These are phyloP conservation scores for Condylostoma magnum DNA, from an alignment of 169 alveolate species.

Conservation along the genomic window DNA sequence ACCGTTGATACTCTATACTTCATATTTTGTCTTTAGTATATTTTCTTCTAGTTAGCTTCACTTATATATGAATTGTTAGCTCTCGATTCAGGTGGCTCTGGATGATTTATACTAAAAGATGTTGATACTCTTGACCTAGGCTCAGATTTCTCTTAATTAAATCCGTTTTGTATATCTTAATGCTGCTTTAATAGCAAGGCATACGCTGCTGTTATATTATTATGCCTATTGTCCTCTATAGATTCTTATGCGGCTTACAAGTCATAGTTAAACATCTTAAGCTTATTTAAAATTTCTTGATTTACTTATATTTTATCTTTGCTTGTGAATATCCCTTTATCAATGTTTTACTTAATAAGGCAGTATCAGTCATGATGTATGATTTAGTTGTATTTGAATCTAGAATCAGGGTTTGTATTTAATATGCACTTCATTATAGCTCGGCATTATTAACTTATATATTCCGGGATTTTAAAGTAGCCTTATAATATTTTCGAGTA, in stretches of 20 bases:
- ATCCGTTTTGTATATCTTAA: too few relatives aligned
- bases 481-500: constrained; percentile 74
- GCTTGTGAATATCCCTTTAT: constrained; percentile 59
- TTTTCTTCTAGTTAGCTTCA: too few relatives aligned
- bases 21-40: too few relatives aligned
- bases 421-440: constrained; percentile 63
- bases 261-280: constrained; percentile 40
- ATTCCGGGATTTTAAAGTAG: constrained; percentile 54
- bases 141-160: too few relatives aligned
- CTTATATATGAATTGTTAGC: too few relatives aligned
- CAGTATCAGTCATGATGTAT: constrained; percentile 22
- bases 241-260: constrained; percentile 54
- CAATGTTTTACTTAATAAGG: constrained; percentile 57
- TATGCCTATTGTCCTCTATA: constrained; percentile 64
- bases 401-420: constrained; percentile 65
- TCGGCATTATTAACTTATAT: constrained; percentile 48
- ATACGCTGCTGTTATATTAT: constrained; percentile 76
- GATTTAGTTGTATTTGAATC: constrained; percentile 37
- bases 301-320: constrained; percentile 50
- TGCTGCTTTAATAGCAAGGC: not conserved
- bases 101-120: too few relatives aligned
- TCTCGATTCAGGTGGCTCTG: too few relatives aligned
- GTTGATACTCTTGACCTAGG: too few relatives aligned
- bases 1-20: too few relatives aligned
- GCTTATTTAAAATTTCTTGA: constrained; percentile 42